Evolutionary conservation across 495 filamentous ascomycete species (phyloP), one percentile per base, ranked within the genome.

Genomic region (Daldinia decipiens): DNA sequence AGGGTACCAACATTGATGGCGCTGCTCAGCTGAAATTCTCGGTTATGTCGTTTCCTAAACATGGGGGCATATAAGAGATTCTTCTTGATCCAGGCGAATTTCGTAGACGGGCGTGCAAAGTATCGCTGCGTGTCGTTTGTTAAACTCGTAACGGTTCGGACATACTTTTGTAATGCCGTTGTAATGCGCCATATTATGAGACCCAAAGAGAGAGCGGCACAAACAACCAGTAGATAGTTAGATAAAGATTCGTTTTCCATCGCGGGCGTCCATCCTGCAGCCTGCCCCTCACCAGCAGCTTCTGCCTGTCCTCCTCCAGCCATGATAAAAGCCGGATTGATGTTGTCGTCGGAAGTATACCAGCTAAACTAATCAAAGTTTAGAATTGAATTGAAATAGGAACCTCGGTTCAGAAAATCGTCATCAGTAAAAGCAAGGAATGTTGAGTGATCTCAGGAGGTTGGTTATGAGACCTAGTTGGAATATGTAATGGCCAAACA

Each of bases 1-100:
- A 99, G 81, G 0, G 94, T 97, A 45, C 95, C 95, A 55, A 97
- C 89, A 70, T 91, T 93, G 75, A 98, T 68, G n/a, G 93, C 93
- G 9, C 86, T 85, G 32, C 91, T 93, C n/a, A 99, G 80, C 74
- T 93, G 91, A 68, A 98, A 85, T 76, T 97, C 93, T 31, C 90
- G 85, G 72, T 98, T 97, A 78, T 98, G 95, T 71, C 94, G 85
- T 73, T 94, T 93, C 29, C 84, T 86, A 70, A 91, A 88, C 24
- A 98, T 78, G 19, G 95, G 95, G 4, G 95, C 87, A 73, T 95
- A 94, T 1, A 95, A 80, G 2, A 98, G 52, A 71, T 95, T 86
- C 66, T 89, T 91, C 84, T 98, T 97, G 57, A 96, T 78, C 82
- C 85, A 76, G 84, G 87, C 90, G 85, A 91, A 83, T 53, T 82